These are phyloP conservation scores for Rosa persica DNA, from an alignment of 306 rosid genomes.

Conservation along the genomic window DNA sequence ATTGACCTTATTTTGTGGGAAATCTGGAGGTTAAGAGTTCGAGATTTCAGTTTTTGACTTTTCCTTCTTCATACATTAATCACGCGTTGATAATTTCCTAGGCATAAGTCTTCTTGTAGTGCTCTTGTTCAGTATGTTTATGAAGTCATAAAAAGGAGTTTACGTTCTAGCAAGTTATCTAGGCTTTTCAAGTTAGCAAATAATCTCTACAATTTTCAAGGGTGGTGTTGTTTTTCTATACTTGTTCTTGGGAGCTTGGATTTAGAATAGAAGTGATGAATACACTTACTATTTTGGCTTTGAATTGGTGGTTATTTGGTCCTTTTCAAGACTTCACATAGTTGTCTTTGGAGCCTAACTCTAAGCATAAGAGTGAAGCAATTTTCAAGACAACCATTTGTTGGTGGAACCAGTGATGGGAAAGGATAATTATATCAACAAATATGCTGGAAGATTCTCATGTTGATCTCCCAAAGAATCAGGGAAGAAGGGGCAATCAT, in stretches of 20 bases:
- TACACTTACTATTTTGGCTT: constrained; percentile 50
- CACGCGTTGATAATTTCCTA: too few relatives aligned
- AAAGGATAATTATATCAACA: constrained; percentile 61
- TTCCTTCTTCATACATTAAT: too few relatives aligned
- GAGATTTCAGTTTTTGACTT: too few relatives aligned
- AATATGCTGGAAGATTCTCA: constrained; percentile 64
- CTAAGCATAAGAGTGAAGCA: constrained; percentile 42
- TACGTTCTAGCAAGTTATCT: constrained; percentile 25
- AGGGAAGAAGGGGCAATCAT: too few relatives aligned
- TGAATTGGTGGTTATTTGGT: constrained; percentile 49
- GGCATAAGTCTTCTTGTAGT: too few relatives aligned
- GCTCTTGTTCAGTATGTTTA: too few relatives aligned
- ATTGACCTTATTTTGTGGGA: too few relatives aligned
- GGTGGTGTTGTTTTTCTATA: constrained; percentile 55
- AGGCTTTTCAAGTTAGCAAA: constrained; percentile 25
- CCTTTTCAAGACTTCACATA: constrained; percentile 65
- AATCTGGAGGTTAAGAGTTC: too few relatives aligned
- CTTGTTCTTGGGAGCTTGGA: constrained; percentile 57
- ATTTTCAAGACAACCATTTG: constrained; percentile 38
- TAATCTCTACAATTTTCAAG: constrained; percentile 51
- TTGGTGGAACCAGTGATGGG: constrained; percentile 71
- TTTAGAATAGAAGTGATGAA: constrained; percentile 57
- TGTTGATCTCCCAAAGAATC: not conserved
- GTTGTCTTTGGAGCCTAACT: constrained; percentile 48
- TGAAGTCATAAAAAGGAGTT: constrained; percentile 30